Conservation (phyloP, 805 yeast species). For the Lachancea sp. region DNA sequence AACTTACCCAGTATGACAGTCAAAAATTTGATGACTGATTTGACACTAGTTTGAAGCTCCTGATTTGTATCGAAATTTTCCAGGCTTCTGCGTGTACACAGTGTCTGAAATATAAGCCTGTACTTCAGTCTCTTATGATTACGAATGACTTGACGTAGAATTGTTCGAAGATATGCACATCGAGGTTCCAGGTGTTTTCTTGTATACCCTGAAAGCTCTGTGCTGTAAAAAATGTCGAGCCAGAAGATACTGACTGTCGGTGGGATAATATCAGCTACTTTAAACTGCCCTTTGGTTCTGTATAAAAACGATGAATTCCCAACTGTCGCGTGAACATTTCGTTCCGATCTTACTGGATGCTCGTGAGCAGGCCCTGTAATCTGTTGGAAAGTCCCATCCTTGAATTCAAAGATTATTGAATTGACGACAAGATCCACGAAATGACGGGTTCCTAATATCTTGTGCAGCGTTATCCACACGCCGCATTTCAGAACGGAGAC, state of each 20-base stretch:
- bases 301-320: slow-evolving; percentile 2
- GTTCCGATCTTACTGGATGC: slow-evolving; percentile 4
- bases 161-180: background rate
- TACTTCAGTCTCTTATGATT: slow-evolving; percentile 12
- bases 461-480: slow-evolving; percentile 39
- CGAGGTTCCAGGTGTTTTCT: background rate
- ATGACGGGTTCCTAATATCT: slow-evolving; percentile 33
- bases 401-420: slow-evolving; percentile 27
- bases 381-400: slow-evolving; percentile 13
- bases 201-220: background rate
- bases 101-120: slow-evolving; percentile 9
- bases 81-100: slow-evolving; percentile 10
- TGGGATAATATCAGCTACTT: background rate
- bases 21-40: slow-evolving; percentile 38
- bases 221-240: background rate
- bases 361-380: slow-evolving; percentile 15
- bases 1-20: slow-evolving; percentile 40
- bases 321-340: background rate
- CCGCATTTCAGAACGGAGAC: slow-evolving; percentile 37
- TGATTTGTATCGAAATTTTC: slow-evolving; percentile 22
- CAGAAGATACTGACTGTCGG: background rate
- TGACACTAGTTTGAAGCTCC: slow-evolving; percentile 29
- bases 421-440: slow-evolving; percentile 39
- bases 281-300: background rate
- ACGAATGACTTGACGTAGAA: background rate